Evolutionary conservation across 371 early-diverging fungal species (phyloP).

Genomic region (Phascolomyces articulosus): DNA sequence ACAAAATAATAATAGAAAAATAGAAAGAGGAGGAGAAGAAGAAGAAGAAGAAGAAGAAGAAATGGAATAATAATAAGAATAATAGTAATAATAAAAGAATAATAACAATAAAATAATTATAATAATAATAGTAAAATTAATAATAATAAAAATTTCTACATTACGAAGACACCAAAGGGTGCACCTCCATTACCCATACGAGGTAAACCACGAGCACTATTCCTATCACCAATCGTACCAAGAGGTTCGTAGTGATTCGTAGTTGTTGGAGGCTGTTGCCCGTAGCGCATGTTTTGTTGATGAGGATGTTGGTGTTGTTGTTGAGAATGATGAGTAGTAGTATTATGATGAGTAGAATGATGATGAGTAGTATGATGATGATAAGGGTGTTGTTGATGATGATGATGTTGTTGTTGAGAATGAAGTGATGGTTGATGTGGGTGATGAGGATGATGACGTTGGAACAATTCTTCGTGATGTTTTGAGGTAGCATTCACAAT

Average conservation of each 20-base stretch:
- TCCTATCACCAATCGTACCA: background rate
- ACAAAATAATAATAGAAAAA: no score
- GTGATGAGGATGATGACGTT: background rate
- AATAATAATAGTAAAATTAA: background rate
- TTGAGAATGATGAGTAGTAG: background rate
- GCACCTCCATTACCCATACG: constrained; percentile 1
- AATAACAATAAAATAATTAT: background rate
- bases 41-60: background rate
- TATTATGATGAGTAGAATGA: no score
- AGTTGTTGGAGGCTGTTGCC: constrained; percentile 3
- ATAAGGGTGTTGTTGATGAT: background rate
- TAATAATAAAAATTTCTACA: constrained; percentile 1
- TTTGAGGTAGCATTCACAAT: background rate
- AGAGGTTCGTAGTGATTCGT: constrained; percentile 4
- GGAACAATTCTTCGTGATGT: background rate
- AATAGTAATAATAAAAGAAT: background rate
- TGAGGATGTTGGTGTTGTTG: constrained; percentile 7
- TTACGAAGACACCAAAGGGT: constrained; percentile 17
- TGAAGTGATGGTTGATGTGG: background rate
- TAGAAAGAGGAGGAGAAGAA: no score
- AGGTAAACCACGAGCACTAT: background rate
- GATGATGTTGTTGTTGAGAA: constrained; percentile 3
- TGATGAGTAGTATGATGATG: constrained; percentile 2
- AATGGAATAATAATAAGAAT: no score
- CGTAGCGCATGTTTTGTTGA: background rate